These are phyloP conservation scores for Blastobotrys muscicola DNA, from an alignment of 805 yeast species.

Conservation along the genomic window DNA sequence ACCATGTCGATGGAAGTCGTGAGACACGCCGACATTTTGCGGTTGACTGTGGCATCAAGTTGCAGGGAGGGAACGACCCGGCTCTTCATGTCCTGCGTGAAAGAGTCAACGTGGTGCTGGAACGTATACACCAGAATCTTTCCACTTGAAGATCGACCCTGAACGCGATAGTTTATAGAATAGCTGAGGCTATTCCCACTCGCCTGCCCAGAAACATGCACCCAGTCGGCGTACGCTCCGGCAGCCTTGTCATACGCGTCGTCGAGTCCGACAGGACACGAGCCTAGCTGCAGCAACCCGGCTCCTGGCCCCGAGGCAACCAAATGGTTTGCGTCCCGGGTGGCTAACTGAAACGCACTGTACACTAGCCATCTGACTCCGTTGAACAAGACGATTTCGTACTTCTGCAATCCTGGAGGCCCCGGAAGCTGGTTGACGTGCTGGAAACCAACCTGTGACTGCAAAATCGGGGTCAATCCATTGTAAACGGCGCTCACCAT, in stretches of 20 bases:
- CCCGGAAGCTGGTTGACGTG: constrained; percentile 30
- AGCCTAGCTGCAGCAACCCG: constrained; percentile 13
- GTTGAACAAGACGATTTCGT: constrained; percentile 31
- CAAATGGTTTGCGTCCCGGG: constrained; percentile 12
- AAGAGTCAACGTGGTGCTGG: constrained; percentile 53
- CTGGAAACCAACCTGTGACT: constrained; percentile 39
- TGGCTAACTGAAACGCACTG: constrained; percentile 23
- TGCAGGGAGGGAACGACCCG: not conserved
- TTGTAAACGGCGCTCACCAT: constrained; percentile 56
- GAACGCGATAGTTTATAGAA: constrained; percentile 36
- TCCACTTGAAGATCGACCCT: constrained; percentile 36
- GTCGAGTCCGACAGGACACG: constrained; percentile 12
- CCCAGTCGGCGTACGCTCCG: constrained; percentile 43
- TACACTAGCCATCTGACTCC: constrained; percentile 44
- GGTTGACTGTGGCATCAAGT: constrained; percentile 35
- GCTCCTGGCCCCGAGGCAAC: constrained; percentile 26
- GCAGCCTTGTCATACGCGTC: constrained; percentile 52
- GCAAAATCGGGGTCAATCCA: constrained; percentile 35
- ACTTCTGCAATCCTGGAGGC: constrained; percentile 30
- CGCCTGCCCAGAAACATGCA: constrained; percentile 27
- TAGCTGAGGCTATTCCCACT: constrained; percentile 42
- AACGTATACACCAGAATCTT: constrained; percentile 47
- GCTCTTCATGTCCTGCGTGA: constrained; percentile 23
- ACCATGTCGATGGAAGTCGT: constrained; percentile 23
- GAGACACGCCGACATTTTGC: constrained; percentile 29